A percentile compares a stretch with the other conserved stretches of the same genome.
Conservation (phyloP, 352 stramenopile species). For the Phytophthora sojae region DNA sequence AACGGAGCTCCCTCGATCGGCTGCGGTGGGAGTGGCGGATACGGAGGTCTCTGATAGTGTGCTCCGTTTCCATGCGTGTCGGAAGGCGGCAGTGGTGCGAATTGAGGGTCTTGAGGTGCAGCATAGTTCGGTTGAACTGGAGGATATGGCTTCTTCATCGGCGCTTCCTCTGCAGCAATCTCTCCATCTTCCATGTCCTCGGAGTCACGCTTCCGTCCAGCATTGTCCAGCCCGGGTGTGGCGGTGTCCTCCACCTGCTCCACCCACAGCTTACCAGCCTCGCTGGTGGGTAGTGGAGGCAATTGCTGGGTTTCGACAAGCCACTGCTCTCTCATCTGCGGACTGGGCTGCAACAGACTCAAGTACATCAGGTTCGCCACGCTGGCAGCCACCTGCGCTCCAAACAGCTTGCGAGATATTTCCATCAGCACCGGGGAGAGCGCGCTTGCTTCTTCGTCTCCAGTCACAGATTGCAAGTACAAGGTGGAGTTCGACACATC, state of each 20-base stretch:
- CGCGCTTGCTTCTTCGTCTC: constrained; percentile 39
- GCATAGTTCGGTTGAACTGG: constrained; percentile 23
- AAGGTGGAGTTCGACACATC: constrained; percentile 43
- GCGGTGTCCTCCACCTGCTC: constrained; percentile 21
- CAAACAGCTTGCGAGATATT: constrained; percentile 64
- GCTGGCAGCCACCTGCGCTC: constrained; percentile 47
- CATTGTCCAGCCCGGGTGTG: not conserved
- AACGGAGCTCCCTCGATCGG: constrained; percentile 17
- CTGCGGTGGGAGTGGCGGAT: constrained; percentile 15
- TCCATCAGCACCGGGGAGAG: constrained; percentile 70
- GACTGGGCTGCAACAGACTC: constrained; percentile 61
- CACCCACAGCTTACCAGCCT: constrained; percentile 49
- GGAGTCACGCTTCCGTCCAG: constrained; percentile 21
- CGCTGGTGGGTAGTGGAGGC: constrained; percentile 43
- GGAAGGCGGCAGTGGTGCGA: constrained; percentile 19
- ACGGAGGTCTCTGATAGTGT: constrained; percentile 26
- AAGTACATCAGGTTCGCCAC: constrained; percentile 81
- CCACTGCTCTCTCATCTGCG: constrained; percentile 53
- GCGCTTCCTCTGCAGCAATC: constrained; percentile 38
- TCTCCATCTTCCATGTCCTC: constrained; percentile 65
- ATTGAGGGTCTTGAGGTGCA: constrained; percentile 7
- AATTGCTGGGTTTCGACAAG: constrained; percentile 69
- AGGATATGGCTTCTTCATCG: constrained; percentile 29
- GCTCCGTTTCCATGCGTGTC: constrained; percentile 5
- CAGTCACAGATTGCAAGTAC: constrained; percentile 44